These are phyloP conservation scores for Zizania palustris DNA, from an alignment of 202 grass and related monocot species.

Conservation along the genomic window DNA sequence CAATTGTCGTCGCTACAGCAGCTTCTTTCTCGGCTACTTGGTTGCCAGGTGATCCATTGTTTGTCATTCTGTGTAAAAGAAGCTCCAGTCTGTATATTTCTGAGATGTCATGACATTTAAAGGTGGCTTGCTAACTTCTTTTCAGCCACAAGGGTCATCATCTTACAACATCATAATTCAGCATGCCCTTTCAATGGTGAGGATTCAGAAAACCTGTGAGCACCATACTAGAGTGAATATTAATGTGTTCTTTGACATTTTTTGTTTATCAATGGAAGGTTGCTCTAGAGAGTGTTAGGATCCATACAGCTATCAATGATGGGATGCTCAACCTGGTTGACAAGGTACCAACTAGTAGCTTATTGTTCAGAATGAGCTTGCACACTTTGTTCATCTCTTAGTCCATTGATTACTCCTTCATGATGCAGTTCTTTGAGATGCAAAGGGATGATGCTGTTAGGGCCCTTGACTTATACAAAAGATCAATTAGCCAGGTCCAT, in stretches of 20 bases:
- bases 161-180: constrained; percentile 85
- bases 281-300: constrained; percentile 79
- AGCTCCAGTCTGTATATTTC: constrained; percentile 14
- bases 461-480: constrained; percentile 89
- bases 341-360: constrained; percentile 56
- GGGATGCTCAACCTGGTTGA: constrained; percentile 93
- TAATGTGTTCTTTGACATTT: constrained; percentile 42
- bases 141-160: constrained; percentile 83
- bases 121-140: constrained; percentile 25
- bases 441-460: constrained; percentile 78
- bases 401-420: constrained; percentile 27
- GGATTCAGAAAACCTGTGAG: constrained; percentile 30
- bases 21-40: constrained; percentile 75
- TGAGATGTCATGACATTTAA: constrained; percentile 20
- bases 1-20: constrained; percentile 81
- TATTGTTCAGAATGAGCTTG: constrained; percentile 12
- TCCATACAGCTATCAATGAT: constrained; percentile 88
- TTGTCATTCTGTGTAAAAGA: not conserved
- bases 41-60: constrained; percentile 71
- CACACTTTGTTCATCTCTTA: not conserved
- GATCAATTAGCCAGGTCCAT: constrained; percentile 74
- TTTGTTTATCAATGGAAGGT: constrained; percentile 64
- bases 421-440: constrained; percentile 95
- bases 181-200: constrained; percentile 92
- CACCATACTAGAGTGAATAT: not conserved